Evolutionary conservation across 2,329 filamentous ascomycete species (phyloP).

Genomic region (Paraphoma sp.): DNA sequence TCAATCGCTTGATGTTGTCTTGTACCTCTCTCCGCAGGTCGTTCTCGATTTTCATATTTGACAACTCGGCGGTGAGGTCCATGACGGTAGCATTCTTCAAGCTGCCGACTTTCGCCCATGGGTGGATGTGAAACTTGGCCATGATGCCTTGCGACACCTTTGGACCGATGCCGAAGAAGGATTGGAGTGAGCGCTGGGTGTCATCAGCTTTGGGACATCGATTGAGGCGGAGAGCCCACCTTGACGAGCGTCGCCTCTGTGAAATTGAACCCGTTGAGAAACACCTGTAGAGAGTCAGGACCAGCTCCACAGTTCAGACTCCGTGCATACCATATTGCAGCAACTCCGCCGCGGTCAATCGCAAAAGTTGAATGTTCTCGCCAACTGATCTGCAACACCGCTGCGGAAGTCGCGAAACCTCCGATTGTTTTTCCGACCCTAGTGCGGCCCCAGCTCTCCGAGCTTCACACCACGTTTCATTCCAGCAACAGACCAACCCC

Average conservation of each 20-base stretch:
- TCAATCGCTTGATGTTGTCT: constrained; percentile 85
- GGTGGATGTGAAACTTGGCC: constrained; percentile 88
- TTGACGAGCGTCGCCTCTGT: constrained; percentile 81
- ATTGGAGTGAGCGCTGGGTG: constrained; percentile 69
- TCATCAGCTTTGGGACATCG: constrained; percentile 22
- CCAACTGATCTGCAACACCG: constrained; percentile 14
- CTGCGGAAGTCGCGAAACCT: constrained; percentile 13
- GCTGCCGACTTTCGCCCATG: constrained; percentile 77
- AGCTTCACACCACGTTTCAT: constrained; percentile 40
- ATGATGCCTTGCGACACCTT: constrained; percentile 71
- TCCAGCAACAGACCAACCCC: constrained; percentile 11
- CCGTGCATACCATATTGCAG: constrained; percentile 31
- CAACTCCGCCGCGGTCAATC: constrained; percentile 1
- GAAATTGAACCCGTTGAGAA: constrained; percentile 88
- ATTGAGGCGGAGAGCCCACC: constrained; percentile 60
- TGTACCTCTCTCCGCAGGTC: constrained; percentile 78
- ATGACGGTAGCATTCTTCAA: constrained; percentile 79
- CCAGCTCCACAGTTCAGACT: constrained; percentile 1
- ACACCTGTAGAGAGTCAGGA: constrained; percentile 63
- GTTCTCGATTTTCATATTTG: constrained; percentile 92
- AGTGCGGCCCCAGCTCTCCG: constrained; percentile 8
- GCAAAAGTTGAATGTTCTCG: neutral
- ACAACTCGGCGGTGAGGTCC: constrained; percentile 82
- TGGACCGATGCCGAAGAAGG: constrained; percentile 45
- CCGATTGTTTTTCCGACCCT: constrained; percentile 9